Evolutionary conservation across 352 stramenopile species (phyloP), one percentile per base, ranked within the genome.

Genomic region (Discostella stelligera): DNA sequence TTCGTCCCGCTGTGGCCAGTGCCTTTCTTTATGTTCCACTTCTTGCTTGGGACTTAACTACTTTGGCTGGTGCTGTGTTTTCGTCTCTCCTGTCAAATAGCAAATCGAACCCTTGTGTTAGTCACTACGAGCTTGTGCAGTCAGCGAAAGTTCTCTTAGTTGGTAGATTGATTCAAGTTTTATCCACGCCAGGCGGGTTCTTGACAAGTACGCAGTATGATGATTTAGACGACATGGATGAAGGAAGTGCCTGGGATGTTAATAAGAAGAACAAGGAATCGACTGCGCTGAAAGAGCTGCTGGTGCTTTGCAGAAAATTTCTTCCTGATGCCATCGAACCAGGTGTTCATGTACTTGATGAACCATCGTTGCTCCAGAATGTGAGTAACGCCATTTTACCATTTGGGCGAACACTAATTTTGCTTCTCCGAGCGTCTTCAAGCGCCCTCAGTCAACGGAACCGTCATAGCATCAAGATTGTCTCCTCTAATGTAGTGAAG

Each of bases 31-130:
- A 91, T 64, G 76, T 85, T n/a, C 89, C 89, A 53, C 32, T 93
- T 1, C 73, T 94, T 44, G 73, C 84, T 27, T 94, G 89, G 89
- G 89, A 94, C 72, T 73, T 94, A 18, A 91, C 84, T 61, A 91
- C 79, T 9, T 81, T 91, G 13, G 71, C 86, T 53, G 89, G 87
- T 46, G 87, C 85, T 13, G 52, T 93, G 13, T 91, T 94, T 76
- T 93, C 89, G 0, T 80, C 80, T 18, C 66, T 91, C 0, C 71
- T 94, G 25, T 79, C 77, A 10, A 86, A 89, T 75, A 27, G 63
- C 20, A 69, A 67, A 52, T 71, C 66, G 18, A 52, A 75, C 62
- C 59, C 66, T n/a, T 62, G 77, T 50, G 69, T 85, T 18, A 82
- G 46, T 21, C 79, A 61, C 30, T 44, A 71, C 59, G 85, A 91